Evolutionary conservation across 768 basidiomycete genomes (phyloP).

Genomic region (Vishniacozyma victoriae): DNA sequence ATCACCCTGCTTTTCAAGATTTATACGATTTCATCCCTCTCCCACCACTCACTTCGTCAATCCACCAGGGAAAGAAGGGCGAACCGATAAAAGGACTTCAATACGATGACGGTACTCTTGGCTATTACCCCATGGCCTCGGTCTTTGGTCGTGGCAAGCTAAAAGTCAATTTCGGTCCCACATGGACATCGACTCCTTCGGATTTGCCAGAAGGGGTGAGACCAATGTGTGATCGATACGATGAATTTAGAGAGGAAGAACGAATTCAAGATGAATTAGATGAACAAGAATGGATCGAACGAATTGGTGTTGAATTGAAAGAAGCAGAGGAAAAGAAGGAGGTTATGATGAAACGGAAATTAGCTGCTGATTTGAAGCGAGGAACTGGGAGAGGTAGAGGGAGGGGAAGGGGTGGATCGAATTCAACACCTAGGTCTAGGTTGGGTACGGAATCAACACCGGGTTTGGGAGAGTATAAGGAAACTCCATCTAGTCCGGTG

Average conservation of each 20-base stretch:
- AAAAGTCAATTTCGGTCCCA: conserved; percentile 78
- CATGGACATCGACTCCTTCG: conserved; percentile 50
- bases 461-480: no score
- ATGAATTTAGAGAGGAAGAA: conserved; percentile 78
- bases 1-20: conserved; percentile 81
- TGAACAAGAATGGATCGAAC: conserved; percentile 8
- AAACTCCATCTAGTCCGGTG: no score
- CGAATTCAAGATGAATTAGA: conserved; percentile 6
- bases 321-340: conserved; percentile 8
- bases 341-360: not conserved
- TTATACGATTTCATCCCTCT: conserved; percentile 85
- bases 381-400: no score
- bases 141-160: conserved; percentile 85
- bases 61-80: conserved; percentile 62
- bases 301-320: conserved; percentile 1
- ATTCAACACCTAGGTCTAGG: no score
- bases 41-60: conserved; percentile 56
- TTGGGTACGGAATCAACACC: no score
- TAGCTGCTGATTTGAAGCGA: no score
- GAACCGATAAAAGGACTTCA: conserved; percentile 45
- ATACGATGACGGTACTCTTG: conserved; percentile 88
- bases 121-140: conserved; percentile 93
- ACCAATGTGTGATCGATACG: conserved; percentile 75
- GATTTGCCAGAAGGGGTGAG: conserved; percentile 48
- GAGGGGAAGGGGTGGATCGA: no score